Conservation (phyloP, 441 rosid genomes). For the Daphne laureola region DNA sequence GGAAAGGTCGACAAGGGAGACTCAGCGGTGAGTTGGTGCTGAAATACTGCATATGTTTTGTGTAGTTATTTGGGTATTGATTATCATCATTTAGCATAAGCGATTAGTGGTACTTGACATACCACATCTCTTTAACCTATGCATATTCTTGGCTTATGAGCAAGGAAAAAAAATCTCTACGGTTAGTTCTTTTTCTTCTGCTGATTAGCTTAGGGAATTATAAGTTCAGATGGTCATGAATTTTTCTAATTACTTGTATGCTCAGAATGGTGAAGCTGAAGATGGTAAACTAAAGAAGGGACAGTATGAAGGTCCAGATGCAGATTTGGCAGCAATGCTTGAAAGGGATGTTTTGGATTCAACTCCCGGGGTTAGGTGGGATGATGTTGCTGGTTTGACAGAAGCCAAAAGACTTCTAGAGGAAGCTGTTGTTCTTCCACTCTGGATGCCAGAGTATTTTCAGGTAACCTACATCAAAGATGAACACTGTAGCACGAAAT, state of each 20-base stretch:
- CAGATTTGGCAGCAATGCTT: slow-evolving; percentile 94
- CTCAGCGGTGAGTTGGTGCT: slow-evolving; percentile 44
- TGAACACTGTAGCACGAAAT: background rate
- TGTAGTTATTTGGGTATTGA: no score
- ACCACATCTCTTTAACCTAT: no score
- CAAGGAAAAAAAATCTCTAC: no score
- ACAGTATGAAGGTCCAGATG: slow-evolving; percentile 96
- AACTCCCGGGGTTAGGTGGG: slow-evolving; percentile 97
- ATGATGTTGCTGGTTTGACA: slow-evolving; percentile 95
- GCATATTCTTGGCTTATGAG: no score
- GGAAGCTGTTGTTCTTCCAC: slow-evolving; percentile 99
- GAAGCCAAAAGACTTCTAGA: slow-evolving; percentile 98
- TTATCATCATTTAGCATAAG: no score
- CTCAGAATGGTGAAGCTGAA: slow-evolving; percentile 82
- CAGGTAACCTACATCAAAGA: slow-evolving; percentile 43
- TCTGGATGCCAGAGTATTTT: slow-evolving; percentile 99
- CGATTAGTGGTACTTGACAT: no score
- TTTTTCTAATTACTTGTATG: no score
- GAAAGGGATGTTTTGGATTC: slow-evolving; percentile 99
- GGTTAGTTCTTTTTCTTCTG: no score
- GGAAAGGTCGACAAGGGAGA: slow-evolving; percentile 76
- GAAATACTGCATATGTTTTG: no score
- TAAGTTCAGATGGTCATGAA: no score
- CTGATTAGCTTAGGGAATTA: no score
- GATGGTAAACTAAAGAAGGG: slow-evolving; percentile 79